phyloP scores from a whole-genome alignment of 2,329 filamentous ascomycete genomes.

The Alternaria dauci region DNA sequence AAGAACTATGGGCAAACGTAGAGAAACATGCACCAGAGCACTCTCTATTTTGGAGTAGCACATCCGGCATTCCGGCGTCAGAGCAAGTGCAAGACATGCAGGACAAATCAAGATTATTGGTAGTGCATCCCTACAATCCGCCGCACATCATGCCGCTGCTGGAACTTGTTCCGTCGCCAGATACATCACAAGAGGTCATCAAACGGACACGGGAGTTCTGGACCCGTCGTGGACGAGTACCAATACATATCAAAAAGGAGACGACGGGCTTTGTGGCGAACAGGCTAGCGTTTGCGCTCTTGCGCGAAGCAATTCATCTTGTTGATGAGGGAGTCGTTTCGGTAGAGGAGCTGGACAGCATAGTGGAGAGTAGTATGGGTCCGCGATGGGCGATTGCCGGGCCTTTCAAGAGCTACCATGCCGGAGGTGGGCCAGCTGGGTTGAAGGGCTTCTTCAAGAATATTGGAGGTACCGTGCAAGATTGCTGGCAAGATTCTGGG shows the following conservation, averaged over 20 bases:
- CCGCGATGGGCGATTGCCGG: constrained; percentile 51
- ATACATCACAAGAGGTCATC: constrained; percentile 52
- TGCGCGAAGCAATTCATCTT: constrained; percentile 64
- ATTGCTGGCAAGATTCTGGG: constrained; percentile 62
- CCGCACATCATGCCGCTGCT: constrained; percentile 69
- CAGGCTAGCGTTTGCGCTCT: constrained; percentile 64
- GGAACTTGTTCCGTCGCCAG: constrained; percentile 63
- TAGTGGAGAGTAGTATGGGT: constrained; percentile 48
- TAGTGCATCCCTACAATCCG: constrained; percentile 70
- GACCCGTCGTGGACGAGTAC: constrained; percentile 52
- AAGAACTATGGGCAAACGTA: constrained; percentile 61
- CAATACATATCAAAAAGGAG: constrained; percentile 62
- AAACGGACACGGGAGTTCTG: constrained; percentile 58
- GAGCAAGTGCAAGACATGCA: constrained; percentile 56
- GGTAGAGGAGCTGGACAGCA: constrained; percentile 62
- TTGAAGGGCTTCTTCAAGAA: constrained; percentile 64
- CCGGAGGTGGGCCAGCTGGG: constrained; percentile 64
- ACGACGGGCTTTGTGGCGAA: constrained; percentile 66
- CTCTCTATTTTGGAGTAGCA: constrained; percentile 66
- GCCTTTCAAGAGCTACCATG: constrained; percentile 67
- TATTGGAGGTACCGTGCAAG: constrained; percentile 64
- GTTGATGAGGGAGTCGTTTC: constrained; percentile 62
- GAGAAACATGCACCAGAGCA: constrained; percentile 54
- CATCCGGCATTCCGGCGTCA: constrained; percentile 65
- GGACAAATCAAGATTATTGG: constrained; percentile 57